Evolutionary conservation across 192 early-diverging fungal species (phyloP), one percentile per base, ranked within the genome.

Genomic region (Cetraspora pellucida): DNA sequence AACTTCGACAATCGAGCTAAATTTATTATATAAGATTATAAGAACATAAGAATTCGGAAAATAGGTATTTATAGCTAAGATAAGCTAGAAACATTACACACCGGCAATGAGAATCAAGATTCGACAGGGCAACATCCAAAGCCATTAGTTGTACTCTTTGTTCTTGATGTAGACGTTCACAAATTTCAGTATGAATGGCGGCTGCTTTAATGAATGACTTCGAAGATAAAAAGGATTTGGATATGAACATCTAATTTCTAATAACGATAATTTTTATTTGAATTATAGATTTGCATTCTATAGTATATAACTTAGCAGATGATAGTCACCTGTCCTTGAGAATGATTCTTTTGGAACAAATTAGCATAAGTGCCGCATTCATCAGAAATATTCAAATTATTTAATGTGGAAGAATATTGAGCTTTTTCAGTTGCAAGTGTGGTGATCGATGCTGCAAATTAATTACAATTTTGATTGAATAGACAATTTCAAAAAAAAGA

Each of bases 71-170:
- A 3, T 52, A 52, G 13, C 10, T 17, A 52, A 19, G 47, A 54
- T 19, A 54, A 27, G 10, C 7, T 37, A 21, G 10, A 1, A 13
- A 63, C 7, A 28, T 65, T 11, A 60, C 77, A 7, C 74, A 79
- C 75, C 65, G 77, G 45, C 78, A 82, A 58, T 89, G 86, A 6
- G 84, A 72, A 31, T 86, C 82, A 17, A 89, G 59, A 79, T 87
- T 89, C 10, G 83, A 82, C 2, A 87, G 30, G 4, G 86, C 87
- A 9, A 86, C 87, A 37, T 82, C 80, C 31, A 89, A 66, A 16
- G 87, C 87, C 79, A 85, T 82, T 31, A 76, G 74, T 60, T 89
- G 87, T 3, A 80, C 68, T 52, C 82, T 80, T 46, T 87, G 83
- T 49, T 87, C 83, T 52, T 78, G 79, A 52, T 83, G 81, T 30